Evolutionary conservation across 306 rosid genomes (phyloP).

Genomic region (Astragalus membranaceus): DNA sequence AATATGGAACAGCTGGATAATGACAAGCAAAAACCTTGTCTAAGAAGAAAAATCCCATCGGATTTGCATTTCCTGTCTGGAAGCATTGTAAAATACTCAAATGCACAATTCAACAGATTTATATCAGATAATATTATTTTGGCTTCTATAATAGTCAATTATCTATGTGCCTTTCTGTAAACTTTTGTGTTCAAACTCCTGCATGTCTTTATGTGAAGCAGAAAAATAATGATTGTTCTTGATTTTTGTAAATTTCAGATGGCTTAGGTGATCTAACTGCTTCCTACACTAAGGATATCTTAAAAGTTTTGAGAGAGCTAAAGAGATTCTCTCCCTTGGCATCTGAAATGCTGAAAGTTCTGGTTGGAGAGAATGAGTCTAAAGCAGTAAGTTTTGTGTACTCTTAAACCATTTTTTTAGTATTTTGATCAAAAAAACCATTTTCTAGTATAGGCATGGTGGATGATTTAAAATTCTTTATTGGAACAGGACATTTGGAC

Average conservation of each 20-base stretch:
- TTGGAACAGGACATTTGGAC: conserved; percentile 65
- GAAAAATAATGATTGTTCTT: conserved; percentile 9
- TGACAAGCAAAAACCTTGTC: not conserved
- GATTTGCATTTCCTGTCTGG: no score
- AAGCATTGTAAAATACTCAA: conserved; percentile 6
- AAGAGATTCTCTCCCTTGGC: conserved; percentile 73
- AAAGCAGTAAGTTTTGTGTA: conserved; percentile 55
- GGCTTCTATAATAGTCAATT: not conserved
- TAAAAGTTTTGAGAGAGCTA: conserved; percentile 70
- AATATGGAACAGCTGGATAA: not conserved
- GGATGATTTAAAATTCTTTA: conserved; percentile 8
- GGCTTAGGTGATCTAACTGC: conserved; percentile 48
- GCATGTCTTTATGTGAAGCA: not conserved
- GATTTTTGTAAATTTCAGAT: conserved; percentile 48
- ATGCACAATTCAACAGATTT: conserved; percentile 15
- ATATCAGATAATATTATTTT: conserved; percentile 1
- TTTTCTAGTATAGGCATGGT: not conserved
- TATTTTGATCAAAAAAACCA: no score
- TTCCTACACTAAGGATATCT: conserved; percentile 50
- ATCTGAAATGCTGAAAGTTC: conserved; percentile 57
- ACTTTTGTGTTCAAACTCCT: not conserved
- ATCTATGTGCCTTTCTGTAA: not conserved
- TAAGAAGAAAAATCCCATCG: no score
- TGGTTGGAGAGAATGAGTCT: conserved; percentile 55
- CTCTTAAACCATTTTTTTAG: not conserved